Conservation (phyloP, 768 basidiomycete species). For the Antrodiella citrinella region DNA sequence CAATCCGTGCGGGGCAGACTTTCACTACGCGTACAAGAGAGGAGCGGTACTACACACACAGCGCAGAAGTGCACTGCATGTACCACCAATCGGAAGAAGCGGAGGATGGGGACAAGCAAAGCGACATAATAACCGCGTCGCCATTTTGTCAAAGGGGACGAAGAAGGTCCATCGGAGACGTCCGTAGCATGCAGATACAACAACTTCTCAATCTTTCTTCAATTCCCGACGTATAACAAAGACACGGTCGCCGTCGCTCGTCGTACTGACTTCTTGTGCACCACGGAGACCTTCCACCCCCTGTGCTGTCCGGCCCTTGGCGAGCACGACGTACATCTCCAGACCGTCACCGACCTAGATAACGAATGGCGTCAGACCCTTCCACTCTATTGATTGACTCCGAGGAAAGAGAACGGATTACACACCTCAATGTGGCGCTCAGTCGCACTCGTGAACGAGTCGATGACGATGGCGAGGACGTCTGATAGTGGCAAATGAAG, state of each 20-base stretch:
- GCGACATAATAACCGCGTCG: too few relatives aligned
- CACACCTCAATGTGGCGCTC: constrained; percentile 95
- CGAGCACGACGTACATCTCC: constrained; percentile 83
- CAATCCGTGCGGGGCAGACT: too few relatives aligned
- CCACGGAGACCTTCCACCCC: constrained; percentile 48
- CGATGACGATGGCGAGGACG: constrained; percentile 83
- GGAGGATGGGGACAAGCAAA: too few relatives aligned
- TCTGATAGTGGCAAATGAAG: constrained; percentile 71
- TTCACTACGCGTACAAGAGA: too few relatives aligned
- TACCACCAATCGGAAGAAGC: too few relatives aligned
- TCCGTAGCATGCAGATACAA: too few relatives aligned
- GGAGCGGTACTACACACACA: too few relatives aligned
- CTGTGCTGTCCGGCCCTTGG: constrained; percentile 54
- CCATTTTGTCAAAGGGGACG: too few relatives aligned
- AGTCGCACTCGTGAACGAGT: constrained; percentile 95
- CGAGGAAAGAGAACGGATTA: too few relatives aligned
- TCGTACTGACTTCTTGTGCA: constrained; percentile 54
- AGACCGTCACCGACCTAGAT: constrained; percentile 93
- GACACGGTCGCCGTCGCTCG: constrained; percentile 60
- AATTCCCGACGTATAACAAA: constrained; percentile 72
- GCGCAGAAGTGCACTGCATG: too few relatives aligned
- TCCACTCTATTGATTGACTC: background rate
- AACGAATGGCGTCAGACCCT: background rate
- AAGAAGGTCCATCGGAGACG: too few relatives aligned
- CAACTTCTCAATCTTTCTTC: constrained; percentile 60